These are phyloP conservation scores for Nevesoporus exiguus DNA, from an alignment of 768 basidiomycete species.

Conservation along the genomic window DNA sequence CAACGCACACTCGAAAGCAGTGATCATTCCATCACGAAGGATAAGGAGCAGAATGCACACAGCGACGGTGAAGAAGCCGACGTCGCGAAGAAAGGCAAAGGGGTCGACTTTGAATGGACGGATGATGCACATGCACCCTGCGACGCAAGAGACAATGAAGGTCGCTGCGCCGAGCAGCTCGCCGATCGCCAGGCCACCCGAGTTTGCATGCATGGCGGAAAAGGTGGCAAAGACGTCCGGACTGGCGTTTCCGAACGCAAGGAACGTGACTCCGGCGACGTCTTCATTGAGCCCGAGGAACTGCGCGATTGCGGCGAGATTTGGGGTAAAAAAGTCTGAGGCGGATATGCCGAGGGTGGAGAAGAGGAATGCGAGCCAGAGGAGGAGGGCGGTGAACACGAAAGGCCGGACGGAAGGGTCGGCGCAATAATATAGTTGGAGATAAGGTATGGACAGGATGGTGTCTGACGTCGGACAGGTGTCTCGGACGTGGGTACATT, in stretches of 20 bases:
- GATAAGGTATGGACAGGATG: slow-evolving; percentile 67
- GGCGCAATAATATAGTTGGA: slow-evolving; percentile 69
- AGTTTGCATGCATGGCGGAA: slow-evolving; percentile 81
- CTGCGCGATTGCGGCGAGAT: slow-evolving; percentile 85
- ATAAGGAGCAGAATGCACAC: slow-evolving; percentile 73
- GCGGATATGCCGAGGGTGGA: slow-evolving; percentile 93
- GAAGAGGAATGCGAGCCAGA: slow-evolving; percentile 91
- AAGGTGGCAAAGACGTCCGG: slow-evolving; percentile 97
- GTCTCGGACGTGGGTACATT: slow-evolving; percentile 62
- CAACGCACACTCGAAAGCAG: slow-evolving; percentile 62
- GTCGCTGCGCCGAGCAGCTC: slow-evolving; percentile 93
- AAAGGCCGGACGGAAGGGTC: slow-evolving; percentile 51
- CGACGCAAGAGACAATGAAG: slow-evolving; percentile 95
- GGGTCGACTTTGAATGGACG: slow-evolving; percentile 86
- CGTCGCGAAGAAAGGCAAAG: slow-evolving; percentile 85
- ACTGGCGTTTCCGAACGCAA: slow-evolving; percentile 96
- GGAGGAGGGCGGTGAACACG: slow-evolving; percentile 56
- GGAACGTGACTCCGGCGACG: slow-evolving; percentile 93
- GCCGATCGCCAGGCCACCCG: slow-evolving; percentile 89
- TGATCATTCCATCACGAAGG: slow-evolving; percentile 71
- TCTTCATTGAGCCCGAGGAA: slow-evolving; percentile 87
- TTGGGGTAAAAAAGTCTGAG: slow-evolving; percentile 97
- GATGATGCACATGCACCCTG: slow-evolving; percentile 97
- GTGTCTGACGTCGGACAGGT: slow-evolving; percentile 59
- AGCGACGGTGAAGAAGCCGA: slow-evolving; percentile 89